Conservation (phyloP, 1,139 yeast genomes). For the Suhomyces coccinellae region DNA sequence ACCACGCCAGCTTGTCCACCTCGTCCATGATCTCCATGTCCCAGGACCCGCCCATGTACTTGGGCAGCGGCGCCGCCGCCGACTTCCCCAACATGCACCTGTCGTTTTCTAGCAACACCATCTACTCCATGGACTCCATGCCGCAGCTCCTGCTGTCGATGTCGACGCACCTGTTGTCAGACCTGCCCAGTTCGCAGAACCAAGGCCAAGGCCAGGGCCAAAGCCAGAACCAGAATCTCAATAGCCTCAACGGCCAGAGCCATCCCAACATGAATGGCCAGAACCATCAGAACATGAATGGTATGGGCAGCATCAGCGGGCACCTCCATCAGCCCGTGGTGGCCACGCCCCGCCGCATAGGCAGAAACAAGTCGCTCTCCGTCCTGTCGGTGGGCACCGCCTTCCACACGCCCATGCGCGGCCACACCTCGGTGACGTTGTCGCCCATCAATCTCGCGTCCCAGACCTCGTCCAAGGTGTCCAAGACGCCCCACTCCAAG, state of each 20-base stretch:
- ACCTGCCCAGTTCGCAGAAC: slow-evolving; percentile 29
- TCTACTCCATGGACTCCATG: slow-evolving; percentile 45
- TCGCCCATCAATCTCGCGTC: slow-evolving; percentile 29
- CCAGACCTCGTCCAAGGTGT: slow-evolving; percentile 23
- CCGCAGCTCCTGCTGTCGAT: slow-evolving; percentile 40
- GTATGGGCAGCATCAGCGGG: too few relatives aligned
- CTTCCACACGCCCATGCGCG: slow-evolving; percentile 34
- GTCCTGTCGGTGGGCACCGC: slow-evolving; percentile 25
- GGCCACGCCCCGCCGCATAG: slow-evolving; percentile 33
- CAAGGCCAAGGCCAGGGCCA: slow-evolving; percentile 9
- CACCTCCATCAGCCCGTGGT: slow-evolving; percentile 15
- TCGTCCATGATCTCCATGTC: slow-evolving; percentile 22
- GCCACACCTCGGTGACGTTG: slow-evolving; percentile 13
- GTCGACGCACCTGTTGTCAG: slow-evolving; percentile 38
- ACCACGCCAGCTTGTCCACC: slow-evolving; percentile 22
- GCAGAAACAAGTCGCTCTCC: slow-evolving; percentile 35
- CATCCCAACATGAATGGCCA: too few relatives aligned
- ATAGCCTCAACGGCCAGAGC: too few relatives aligned
- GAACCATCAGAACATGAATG: too few relatives aligned
- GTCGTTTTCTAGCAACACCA: slow-evolving; percentile 39
- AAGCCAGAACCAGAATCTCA: too few relatives aligned
- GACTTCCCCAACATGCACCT: slow-evolving; percentile 15
- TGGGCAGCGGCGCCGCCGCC: slow-evolving; percentile 6
- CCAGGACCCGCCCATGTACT: slow-evolving; percentile 18
- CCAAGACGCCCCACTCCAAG: slow-evolving; percentile 34